Base-by-base conservation (phyloP, 345 rosid genomes). In the Microthlaspi erraticum region DNA sequence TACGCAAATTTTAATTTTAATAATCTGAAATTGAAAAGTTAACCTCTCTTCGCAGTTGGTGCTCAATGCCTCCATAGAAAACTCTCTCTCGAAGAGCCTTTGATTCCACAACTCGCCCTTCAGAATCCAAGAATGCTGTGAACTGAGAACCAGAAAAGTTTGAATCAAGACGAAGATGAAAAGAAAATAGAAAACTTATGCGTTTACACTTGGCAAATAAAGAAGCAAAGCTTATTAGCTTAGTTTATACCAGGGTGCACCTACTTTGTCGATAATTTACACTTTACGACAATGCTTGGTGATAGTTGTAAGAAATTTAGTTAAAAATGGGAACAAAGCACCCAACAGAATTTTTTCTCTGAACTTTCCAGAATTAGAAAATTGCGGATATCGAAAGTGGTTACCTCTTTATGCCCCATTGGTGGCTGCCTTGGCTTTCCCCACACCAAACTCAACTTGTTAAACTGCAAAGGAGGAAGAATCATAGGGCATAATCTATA, bases 1-100 rank as follows among this genome's bases (percentile, higher is more conserved):
- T 16, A 34, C n/a, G 36, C 42, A 17, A 54, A 50, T n/a, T 45
- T n/a, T 11, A 1, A 36, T 39, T 17, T 14, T 13, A 70, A 64
- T 49, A 16, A 64, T 8, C 51, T 41, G 62, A 11, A 52, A 5
- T 0, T 29, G 41, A 79, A 71, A 69, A 51, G 73, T 80, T 74
- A 56, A 94, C 99, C 98, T 90, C 89, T 81, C 64, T 92, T 49
- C 97, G 86, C 70, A 86, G 74, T 58, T 71, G 33, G 75, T 83
- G 93, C 68, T 88, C 98, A 73, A 87, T 82, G 84, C 96, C 98
- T 60, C 99, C 99, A 73, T 89, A 88, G 82, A 92, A 92, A 69
- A 95, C 82, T 83, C 96, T 90, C 74, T 84, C 85, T 72, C 86
- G 82, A 59, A 90, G 81, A 54, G 91, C 89, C 70, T 82, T 73